Conservation (phyloP, 768 basidiomycete genomes). For the Lepiota subincarnata region DNA sequence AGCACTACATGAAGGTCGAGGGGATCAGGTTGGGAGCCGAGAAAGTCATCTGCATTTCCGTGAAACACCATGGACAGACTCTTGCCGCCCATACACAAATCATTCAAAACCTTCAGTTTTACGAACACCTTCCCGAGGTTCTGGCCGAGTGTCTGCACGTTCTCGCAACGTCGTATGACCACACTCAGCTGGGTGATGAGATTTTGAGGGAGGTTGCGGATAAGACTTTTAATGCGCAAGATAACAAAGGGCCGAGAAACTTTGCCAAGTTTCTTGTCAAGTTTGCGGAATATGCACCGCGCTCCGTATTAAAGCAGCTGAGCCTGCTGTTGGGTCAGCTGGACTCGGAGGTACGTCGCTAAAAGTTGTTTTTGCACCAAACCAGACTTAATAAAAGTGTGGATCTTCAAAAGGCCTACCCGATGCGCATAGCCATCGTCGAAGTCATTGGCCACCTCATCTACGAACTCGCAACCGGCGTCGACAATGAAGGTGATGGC, state of each 20-base stretch:
- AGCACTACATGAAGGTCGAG: conserved; percentile 79
- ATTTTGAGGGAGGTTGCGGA: conserved; percentile 82
- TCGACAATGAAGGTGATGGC: conserved; percentile 44
- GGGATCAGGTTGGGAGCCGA: conserved; percentile 73
- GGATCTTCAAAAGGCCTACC: conserved; percentile 64
- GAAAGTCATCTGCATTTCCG: conserved; percentile 86
- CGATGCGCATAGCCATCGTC: conserved; percentile 92
- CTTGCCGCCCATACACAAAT: conserved; percentile 85
- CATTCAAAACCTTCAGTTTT: conserved; percentile 89
- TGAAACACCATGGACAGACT: conserved; percentile 85
- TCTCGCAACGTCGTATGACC: conserved; percentile 83
- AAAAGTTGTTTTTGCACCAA: neutral
- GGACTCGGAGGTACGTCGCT: conserved; percentile 75
- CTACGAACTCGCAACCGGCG: conserved; percentile 63
- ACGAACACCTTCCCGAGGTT: conserved; percentile 89
- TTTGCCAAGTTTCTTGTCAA: conserved; percentile 83
- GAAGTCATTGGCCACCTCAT: conserved; percentile 88
- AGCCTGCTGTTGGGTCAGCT: conserved; percentile 79
- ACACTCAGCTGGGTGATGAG: conserved; percentile 86
- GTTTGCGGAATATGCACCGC: conserved; percentile 75
- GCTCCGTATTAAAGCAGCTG: conserved; percentile 85
- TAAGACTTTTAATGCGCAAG: conserved; percentile 73
- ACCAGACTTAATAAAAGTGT: neutral
- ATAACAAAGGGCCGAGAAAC: conserved; percentile 81
- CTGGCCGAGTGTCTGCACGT: conserved; percentile 87